Evolutionary conservation across 495 filamentous ascomycete genomes (phyloP).

Genomic region (Aspergillus conjunctus): DNA sequence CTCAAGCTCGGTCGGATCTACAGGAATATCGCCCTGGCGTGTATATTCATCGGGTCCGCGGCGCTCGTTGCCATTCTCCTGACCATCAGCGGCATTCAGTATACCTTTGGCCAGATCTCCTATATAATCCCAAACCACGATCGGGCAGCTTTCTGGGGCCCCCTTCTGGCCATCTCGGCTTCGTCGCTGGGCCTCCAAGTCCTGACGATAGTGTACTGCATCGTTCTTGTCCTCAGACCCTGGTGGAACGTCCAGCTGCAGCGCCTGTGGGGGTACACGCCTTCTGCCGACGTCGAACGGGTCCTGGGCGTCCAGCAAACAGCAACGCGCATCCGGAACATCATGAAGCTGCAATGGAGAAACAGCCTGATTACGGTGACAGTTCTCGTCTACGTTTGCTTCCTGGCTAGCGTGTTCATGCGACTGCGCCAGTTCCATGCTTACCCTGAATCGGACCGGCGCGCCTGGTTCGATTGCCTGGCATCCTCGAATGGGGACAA

Average conservation of each 20-base stretch:
- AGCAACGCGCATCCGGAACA: not conserved
- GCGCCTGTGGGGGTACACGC: slow-evolving; percentile 1
- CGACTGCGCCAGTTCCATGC: slow-evolving; percentile 8
- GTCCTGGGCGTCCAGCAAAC: slow-evolving; percentile 4
- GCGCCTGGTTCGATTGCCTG: slow-evolving; percentile 8
- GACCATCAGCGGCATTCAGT: slow-evolving; percentile 7
- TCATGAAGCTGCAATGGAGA: slow-evolving; percentile 11
- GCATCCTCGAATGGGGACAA: not conserved
- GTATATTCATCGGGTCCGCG: slow-evolving; percentile 6
- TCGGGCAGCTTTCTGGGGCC: slow-evolving; percentile 10
- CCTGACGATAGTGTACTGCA: not conserved
- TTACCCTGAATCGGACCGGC: slow-evolving; percentile 3
- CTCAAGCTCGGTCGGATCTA: slow-evolving; percentile 1
- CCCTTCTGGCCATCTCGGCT: slow-evolving; percentile 5
- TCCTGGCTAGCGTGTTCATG: slow-evolving; percentile 11
- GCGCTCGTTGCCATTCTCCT: slow-evolving; percentile 4
- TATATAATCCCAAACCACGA: slow-evolving; percentile 12
- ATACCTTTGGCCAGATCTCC: slow-evolving; percentile 8
- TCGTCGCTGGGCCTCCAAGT: slow-evolving; percentile 2
- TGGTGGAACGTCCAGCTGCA: slow-evolving; percentile 2
- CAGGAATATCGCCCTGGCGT: not conserved
- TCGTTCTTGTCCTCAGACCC: not conserved
- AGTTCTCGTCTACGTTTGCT: slow-evolving; percentile 6
- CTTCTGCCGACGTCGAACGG: slow-evolving; percentile 3
- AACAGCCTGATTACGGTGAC: slow-evolving; percentile 6